phyloP scores from a whole-genome alignment of 768 basidiomycete species.

The Naganishia vaughanmartiniae region DNA sequence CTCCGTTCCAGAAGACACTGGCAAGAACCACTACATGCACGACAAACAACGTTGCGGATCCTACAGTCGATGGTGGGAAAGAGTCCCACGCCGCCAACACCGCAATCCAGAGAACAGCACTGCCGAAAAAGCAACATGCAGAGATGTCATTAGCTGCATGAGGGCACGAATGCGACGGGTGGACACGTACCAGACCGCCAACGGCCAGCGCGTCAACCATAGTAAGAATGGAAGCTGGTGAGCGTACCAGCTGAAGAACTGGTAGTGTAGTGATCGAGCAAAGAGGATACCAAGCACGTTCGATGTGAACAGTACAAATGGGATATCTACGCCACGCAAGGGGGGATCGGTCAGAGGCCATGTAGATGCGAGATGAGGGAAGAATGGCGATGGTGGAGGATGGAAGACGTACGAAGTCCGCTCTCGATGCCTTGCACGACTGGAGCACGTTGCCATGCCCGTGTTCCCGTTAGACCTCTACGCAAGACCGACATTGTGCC shows the following conservation, averaged over 20 bases:
- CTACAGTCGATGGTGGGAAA: constrained; percentile 72
- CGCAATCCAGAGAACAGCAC: constrained; percentile 61
- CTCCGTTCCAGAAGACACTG: constrained; percentile 7
- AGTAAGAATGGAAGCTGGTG: constrained; percentile 80
- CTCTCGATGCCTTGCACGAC: constrained; percentile 1
- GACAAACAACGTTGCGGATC: constrained; percentile 61
- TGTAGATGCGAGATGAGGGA: background rate
- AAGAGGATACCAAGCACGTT: constrained; percentile 89
- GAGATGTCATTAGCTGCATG: constrained; percentile 14
- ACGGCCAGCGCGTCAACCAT: constrained; percentile 67
- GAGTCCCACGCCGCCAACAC: constrained; percentile 88
- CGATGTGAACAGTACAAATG: constrained; percentile 79
- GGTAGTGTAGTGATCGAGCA: constrained; percentile 92
- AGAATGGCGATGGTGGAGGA: background rate
- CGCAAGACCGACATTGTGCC: constrained; percentile 62
- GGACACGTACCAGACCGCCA: constrained; percentile 60
- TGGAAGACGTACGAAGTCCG: constrained; percentile 12
- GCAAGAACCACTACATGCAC: constrained; percentile 60
- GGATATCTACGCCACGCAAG: constrained; percentile 61
- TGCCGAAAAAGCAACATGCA: constrained; percentile 44
- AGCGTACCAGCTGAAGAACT: constrained; percentile 97
- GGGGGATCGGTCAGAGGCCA: background rate
- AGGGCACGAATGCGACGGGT: constrained; percentile 32
- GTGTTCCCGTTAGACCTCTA: constrained; percentile 48
- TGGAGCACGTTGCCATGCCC: constrained; percentile 14